Evolutionary conservation across 306 rosid genomes (phyloP).

Genomic region (Begonia fuchsioides): DNA sequence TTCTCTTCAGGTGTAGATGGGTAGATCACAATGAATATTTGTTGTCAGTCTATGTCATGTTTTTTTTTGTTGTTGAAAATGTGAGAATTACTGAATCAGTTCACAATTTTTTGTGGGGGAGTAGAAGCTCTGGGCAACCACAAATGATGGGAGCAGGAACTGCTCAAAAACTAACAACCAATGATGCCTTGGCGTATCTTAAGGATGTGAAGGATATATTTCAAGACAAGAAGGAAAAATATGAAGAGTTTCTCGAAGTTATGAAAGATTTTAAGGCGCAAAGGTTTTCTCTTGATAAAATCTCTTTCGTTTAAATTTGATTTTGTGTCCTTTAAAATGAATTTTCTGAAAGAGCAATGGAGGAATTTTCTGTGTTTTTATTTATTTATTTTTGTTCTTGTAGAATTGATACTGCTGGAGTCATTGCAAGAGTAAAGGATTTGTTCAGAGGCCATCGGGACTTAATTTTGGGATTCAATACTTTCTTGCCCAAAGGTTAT

Average conservation of each 20-base stretch:
- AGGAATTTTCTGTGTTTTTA: slow-evolving; percentile 5
- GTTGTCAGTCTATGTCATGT: too few relatives aligned
- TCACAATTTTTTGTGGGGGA: slow-evolving; percentile 6
- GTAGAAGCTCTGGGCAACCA: slow-evolving; percentile 76
- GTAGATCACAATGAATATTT: not conserved
- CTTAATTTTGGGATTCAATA: slow-evolving; percentile 87
- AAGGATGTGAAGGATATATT: slow-evolving; percentile 95
- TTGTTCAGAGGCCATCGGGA: slow-evolving; percentile 85
- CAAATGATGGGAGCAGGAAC: slow-evolving; percentile 49
- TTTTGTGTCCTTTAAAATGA: not conserved
- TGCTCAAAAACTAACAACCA: slow-evolving; percentile 76
- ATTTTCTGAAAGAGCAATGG: not conserved
- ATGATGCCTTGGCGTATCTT: slow-evolving; percentile 82
- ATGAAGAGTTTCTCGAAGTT: slow-evolving; percentile 90
- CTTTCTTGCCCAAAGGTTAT: slow-evolving; percentile 94
- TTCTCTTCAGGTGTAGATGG: slow-evolving; percentile 1
- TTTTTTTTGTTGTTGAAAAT: not conserved
- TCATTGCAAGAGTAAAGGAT: slow-evolving; percentile 88
- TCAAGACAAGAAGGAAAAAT: slow-evolving; percentile 82
- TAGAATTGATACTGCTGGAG: slow-evolving; percentile 90
- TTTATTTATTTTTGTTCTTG: slow-evolving; percentile 23
- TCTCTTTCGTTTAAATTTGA: too few relatives aligned
- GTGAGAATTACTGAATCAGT: slow-evolving; percentile 5
- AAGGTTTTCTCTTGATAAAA: slow-evolving; percentile 27
- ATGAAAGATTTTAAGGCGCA: slow-evolving; percentile 98